phyloP scores from a whole-genome alignment of 805 yeast species.

The Cyberlindnera nakhonratchasimensis region DNA sequence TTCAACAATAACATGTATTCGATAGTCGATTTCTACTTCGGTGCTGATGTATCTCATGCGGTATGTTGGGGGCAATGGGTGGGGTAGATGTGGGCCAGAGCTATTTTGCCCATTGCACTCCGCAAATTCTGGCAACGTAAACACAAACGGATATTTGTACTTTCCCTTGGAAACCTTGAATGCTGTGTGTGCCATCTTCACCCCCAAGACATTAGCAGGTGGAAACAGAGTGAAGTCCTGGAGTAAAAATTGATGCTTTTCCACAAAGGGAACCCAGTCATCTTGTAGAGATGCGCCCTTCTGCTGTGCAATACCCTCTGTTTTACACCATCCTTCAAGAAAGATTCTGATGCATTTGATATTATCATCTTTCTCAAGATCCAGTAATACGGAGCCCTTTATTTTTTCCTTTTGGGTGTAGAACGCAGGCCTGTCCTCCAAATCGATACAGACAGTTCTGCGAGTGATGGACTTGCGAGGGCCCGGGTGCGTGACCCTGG shows the following conservation, averaged over 20 bases:
- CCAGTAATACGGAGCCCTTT: neutral
- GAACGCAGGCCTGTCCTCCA: neutral
- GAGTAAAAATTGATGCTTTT: neutral
- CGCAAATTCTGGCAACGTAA: neutral
- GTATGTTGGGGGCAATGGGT: slow-evolving; percentile 1
- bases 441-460: neutral
- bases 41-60: neutral
- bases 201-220: neutral
- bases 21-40: slow-evolving; percentile 1
- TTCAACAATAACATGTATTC: neutral
- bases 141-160: neutral
- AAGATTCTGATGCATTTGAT: neutral
- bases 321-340: slow-evolving; percentile 1
- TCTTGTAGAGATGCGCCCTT: neutral
- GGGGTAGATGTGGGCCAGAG: neutral
- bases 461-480: neutral
- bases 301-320: neutral
- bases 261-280: neutral
- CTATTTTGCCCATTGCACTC: slow-evolving; percentile 1
- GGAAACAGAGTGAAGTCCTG: neutral
- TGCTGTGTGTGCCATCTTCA: slow-evolving; percentile 1
- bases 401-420: neutral
- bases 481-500: neutral
- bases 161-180: neutral
- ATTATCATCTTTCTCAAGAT: neutral